phyloP scores from a whole-genome alignment of 2,329 filamentous ascomycete species.

The Aspergillus fructus region DNA sequence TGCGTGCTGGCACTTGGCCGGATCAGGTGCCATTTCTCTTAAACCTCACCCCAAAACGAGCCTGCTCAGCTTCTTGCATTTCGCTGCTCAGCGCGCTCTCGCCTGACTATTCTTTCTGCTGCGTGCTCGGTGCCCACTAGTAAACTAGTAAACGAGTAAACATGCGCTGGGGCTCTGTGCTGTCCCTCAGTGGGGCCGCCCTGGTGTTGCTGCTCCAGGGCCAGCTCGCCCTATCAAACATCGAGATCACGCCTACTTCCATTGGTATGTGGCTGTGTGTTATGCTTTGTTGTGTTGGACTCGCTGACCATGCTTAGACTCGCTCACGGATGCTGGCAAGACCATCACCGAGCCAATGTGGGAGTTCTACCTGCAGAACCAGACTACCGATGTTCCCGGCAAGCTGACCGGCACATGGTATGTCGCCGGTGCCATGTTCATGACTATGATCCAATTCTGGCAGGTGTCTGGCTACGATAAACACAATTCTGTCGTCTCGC shows the following conservation, averaged over 20 bases:
- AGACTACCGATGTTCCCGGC: constrained; percentile 31
- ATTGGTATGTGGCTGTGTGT: constrained; percentile 1
- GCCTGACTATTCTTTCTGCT: not conserved
- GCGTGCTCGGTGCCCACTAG: not conserved
- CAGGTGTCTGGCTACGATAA: constrained; percentile 69
- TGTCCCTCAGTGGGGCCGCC: constrained; percentile 11
- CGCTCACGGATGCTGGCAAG: constrained; percentile 25
- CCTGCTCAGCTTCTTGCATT: constrained; percentile 2
- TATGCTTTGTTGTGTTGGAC: not conserved
- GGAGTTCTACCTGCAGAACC: constrained; percentile 27
- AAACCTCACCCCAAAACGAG: not conserved
- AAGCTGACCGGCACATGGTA: constrained; percentile 45
- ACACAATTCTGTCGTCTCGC: constrained; percentile 65
- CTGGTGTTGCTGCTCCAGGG: constrained; percentile 8
- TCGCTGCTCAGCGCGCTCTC: not conserved
- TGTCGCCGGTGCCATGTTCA: constrained; percentile 69
- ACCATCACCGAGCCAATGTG: constrained; percentile 31
- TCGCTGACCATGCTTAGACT: constrained; percentile 9
- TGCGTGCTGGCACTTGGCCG: not conserved
- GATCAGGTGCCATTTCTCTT: constrained; percentile 2
- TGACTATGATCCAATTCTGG: constrained; percentile 75
- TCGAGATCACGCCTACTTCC: constrained; percentile 3
- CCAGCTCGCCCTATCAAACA: constrained; percentile 3
- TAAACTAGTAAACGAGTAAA: not conserved
- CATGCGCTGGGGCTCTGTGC: constrained; percentile 11